These are phyloP conservation scores for Hylodesmum podocarpum DNA, from an alignment of 306 rosid genomes.

Conservation along the genomic window DNA sequence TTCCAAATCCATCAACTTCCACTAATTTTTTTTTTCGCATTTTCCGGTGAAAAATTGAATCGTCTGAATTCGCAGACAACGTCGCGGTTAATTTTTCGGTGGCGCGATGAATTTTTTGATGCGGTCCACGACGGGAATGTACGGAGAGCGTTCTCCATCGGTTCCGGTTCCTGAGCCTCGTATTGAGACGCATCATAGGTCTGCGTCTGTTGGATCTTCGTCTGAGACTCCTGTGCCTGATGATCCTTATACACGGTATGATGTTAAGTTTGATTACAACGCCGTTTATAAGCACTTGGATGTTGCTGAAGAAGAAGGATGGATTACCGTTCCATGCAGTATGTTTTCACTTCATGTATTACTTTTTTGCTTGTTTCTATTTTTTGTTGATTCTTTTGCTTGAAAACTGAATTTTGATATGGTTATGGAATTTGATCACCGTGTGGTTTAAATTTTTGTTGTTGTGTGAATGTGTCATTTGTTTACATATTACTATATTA, in stretches of 20 bases:
- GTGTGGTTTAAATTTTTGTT: neutral
- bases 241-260: slow-evolving; percentile 47
- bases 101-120: slow-evolving; percentile 74
- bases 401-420: neutral
- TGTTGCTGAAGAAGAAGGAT: slow-evolving; percentile 85
- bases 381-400: neutral
- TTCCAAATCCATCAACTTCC: neutral
- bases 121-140: slow-evolving; percentile 52
- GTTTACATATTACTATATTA: neutral
- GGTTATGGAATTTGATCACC: neutral
- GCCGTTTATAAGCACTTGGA: slow-evolving; percentile 54
- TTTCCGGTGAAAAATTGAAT: slow-evolving; percentile 21
- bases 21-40: too few species aligned
- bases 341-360: slow-evolving; percentile 31
- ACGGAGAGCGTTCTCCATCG: slow-evolving; percentile 46
- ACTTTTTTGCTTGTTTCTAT: neutral
- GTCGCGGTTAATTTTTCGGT: neutral
- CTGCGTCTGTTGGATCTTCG: slow-evolving; percentile 47
- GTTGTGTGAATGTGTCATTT: too few species aligned
- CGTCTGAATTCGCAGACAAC: slow-evolving; percentile 32
- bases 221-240: slow-evolving; percentile 53
- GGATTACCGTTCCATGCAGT: slow-evolving; percentile 79
- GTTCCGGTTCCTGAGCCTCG: slow-evolving; percentile 45
- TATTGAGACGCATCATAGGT: slow-evolving; percentile 34
- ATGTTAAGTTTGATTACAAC: neutral